A percentile compares a stretch with the other conserved stretches of the same genome.
phyloP scores from a whole-genome alignment of 139 green algal genomes.

The Micractinium conductrix region DNA sequence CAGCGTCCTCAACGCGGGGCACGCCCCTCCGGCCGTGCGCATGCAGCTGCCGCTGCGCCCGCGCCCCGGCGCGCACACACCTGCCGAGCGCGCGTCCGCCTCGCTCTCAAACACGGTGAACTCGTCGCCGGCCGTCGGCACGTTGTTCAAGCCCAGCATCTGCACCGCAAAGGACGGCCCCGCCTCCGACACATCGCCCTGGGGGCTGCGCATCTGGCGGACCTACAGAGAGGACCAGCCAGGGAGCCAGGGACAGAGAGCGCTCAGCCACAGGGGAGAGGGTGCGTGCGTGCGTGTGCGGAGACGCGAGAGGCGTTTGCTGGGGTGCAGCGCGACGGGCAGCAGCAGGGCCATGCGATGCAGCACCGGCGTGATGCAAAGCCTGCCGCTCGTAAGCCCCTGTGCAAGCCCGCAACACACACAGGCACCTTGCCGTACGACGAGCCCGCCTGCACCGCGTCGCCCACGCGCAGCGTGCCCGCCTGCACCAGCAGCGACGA shows the following conservation, averaged over 20 bases:
- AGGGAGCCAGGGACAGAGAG: background rate
- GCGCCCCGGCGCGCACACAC: background rate
- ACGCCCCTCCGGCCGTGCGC: too few species aligned
- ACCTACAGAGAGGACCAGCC: constrained; percentile 50
- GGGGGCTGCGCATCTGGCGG: constrained; percentile 71
- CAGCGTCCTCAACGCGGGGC: too few species aligned
- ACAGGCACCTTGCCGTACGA: constrained; percentile 80
- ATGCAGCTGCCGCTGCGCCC: too few species aligned
- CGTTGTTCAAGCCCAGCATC: constrained; percentile 86
- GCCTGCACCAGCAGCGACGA: constrained; percentile 92
- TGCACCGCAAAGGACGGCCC: constrained; percentile 91
- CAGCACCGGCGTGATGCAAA: too few species aligned
- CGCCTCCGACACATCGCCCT: constrained; percentile 64
- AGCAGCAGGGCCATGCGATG: too few species aligned
- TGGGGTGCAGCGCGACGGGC: too few species aligned
- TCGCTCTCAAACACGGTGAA: constrained; percentile 78
- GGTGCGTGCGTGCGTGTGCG: too few species aligned
- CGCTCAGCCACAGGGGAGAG: too few species aligned
- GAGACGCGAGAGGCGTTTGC: too few species aligned
- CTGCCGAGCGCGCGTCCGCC: constrained; percentile 60
- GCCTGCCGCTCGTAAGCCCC: too few species aligned
- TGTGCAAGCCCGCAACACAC: too few species aligned
- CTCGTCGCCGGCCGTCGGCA: constrained; percentile 91
- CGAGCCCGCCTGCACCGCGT: constrained; percentile 80
- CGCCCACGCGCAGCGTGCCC: constrained; percentile 88